Percentiles rank a stretch among this genome's conserved stretches.
phyloP scores from a whole-genome alignment of 306 rosid genomes.

The Erythrophleum fordii region DNA sequence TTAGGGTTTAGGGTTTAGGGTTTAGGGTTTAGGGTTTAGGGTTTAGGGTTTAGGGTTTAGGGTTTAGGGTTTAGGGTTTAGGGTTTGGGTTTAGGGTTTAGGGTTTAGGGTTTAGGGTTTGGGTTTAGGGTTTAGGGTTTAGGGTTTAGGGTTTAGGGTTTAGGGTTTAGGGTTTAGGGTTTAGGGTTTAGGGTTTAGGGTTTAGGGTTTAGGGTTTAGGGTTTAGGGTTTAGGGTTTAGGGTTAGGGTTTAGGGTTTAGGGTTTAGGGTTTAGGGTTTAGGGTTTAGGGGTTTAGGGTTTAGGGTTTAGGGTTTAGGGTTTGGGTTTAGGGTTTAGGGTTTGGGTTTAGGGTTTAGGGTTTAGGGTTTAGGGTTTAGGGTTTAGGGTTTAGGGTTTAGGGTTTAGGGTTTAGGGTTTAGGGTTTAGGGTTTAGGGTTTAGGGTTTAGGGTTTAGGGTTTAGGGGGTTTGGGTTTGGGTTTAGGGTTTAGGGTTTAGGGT shows the following conservation, averaged over 20 bases:
- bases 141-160: constrained; percentile 19
- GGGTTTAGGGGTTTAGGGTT: neutral
- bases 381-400: constrained; percentile 30
- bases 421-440: constrained; percentile 38
- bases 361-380: constrained; percentile 26
- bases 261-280: constrained; percentile 35
- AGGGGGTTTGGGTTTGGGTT: constrained; percentile 20
- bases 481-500: constrained; percentile 28
- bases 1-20: constrained; percentile 7
- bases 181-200: constrained; percentile 32
- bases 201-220: constrained; percentile 31
- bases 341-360: constrained; percentile 25
- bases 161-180: constrained; percentile 29
- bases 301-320: constrained; percentile 4
- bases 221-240: constrained; percentile 34
- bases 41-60: neutral
- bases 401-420: constrained; percentile 28
- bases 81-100: constrained; percentile 8
- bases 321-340: neutral
- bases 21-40: constrained; percentile 7
- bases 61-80: constrained; percentile 16
- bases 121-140: constrained; percentile 33
- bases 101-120: constrained; percentile 33
- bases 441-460: constrained; percentile 35
- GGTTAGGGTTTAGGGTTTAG: constrained; percentile 35